Conservation (phyloP, 345 rosid species). For the Ceriops zippeliana region DNA sequence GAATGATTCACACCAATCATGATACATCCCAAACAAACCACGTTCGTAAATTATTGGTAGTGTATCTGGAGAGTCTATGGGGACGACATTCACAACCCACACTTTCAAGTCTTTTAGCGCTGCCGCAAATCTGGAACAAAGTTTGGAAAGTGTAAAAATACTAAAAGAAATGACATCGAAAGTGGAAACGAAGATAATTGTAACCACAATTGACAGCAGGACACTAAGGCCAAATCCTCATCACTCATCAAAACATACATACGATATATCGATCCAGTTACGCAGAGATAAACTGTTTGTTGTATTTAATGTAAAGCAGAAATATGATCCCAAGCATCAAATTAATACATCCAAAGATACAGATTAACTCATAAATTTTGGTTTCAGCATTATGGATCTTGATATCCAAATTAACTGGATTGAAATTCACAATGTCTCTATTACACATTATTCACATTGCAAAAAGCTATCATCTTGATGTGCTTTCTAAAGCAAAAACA, state of each 20-base stretch:
- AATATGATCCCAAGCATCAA: neutral
- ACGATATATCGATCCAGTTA: neutral
- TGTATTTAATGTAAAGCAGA: neutral
- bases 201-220: no score
- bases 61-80: constrained; percentile 69
- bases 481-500: neutral
- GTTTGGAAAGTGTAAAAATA: constrained; percentile 10
- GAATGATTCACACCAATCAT: constrained; percentile 93
- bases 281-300: neutral
- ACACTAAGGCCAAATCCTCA: neutral
- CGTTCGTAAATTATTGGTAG: constrained; percentile 85
- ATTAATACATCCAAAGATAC: neutral
- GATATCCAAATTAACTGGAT: neutral
- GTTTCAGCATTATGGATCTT: neutral
- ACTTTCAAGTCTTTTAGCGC: constrained; percentile 63
- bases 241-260: no score
- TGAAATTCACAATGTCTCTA: neutral
- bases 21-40: constrained; percentile 87
- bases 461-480: neutral
- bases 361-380: neutral
- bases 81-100: constrained; percentile 90
- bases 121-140: constrained; percentile 60
- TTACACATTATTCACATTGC: neutral
- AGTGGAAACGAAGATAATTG: no score
- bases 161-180: no score